These are phyloP conservation scores for Trichoderma aggressivum DNA, from an alignment of 2,329 filamentous ascomycete genomes.

Conservation along the genomic window DNA sequence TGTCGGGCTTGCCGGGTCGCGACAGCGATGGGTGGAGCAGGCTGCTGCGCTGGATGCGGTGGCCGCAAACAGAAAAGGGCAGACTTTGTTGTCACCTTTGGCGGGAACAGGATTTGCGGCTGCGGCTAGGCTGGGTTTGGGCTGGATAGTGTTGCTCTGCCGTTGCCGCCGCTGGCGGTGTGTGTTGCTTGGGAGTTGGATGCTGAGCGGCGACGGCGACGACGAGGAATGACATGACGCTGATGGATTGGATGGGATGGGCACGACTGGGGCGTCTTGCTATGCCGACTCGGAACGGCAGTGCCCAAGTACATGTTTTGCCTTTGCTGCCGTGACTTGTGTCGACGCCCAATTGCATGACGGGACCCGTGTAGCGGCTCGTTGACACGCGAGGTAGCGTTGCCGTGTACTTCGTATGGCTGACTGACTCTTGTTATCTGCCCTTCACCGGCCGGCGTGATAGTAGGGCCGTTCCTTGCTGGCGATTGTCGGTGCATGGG, in stretches of 20 bases:
- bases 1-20: constrained; percentile 11
- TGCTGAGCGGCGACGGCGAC: constrained; percentile 8
- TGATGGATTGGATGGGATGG: background rate
- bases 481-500: background rate
- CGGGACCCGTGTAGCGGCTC: background rate
- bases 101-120: background rate
- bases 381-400: background rate
- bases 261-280: constrained; percentile 6
- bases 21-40: background rate
- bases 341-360: background rate
- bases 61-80: constrained; percentile 11
- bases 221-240: constrained; percentile 15
- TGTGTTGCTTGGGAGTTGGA: background rate
- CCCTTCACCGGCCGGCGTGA: background rate
- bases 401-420: background rate
- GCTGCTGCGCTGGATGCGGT: background rate
- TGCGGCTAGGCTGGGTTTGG: background rate
- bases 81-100: background rate
- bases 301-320: background rate
- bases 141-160: background rate
- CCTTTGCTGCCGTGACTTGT: background rate
- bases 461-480: background rate
- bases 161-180: constrained; percentile 11
- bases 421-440: background rate
- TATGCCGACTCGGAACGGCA: background rate